Percentiles rank a stretch among this genome's conserved stretches.
Evolutionary conservation across 192 early-diverging fungal species (phyloP).

Genomic region (Polychytrium aggregatum): DNA sequence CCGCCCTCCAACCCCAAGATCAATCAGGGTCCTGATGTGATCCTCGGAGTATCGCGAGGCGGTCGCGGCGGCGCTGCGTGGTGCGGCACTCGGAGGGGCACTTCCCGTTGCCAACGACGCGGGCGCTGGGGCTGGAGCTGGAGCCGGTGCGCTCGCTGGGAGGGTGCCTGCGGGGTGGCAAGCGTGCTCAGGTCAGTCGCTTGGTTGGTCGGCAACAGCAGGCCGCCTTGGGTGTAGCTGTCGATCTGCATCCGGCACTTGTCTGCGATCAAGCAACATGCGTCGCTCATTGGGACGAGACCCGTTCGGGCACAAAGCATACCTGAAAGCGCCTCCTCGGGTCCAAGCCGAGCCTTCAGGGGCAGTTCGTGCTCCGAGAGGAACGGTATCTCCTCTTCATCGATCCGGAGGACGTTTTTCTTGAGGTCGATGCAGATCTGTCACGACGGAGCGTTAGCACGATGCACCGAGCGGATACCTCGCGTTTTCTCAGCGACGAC

Average conservation of each 20-base stretch:
- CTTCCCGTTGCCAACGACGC: slow-evolving; percentile 1
- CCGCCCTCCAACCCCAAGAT: slow-evolving; percentile 67
- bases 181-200: slow-evolving; percentile 9
- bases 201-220: neutral
- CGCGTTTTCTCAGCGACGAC: neutral
- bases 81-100: neutral
- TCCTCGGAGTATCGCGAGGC: slow-evolving; percentile 44
- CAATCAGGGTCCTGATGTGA: slow-evolving; percentile 58
- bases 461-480: no score
- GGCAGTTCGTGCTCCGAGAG: slow-evolving; percentile 87
- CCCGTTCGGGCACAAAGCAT: no score
- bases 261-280: neutral
- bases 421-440: slow-evolving; percentile 82
- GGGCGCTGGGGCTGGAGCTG: slow-evolving; percentile 13
- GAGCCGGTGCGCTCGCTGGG: slow-evolving; percentile 11
- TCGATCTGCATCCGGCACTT: neutral
- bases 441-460: neutral
- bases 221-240: neutral
- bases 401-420: slow-evolving; percentile 71
- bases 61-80: neutral
- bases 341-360: slow-evolving; percentile 29
- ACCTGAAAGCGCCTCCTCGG: neutral
- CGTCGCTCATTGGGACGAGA: neutral
- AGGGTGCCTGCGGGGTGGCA: slow-evolving; percentile 15
- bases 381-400: slow-evolving; percentile 71